A percentile compares a stretch with the other conserved stretches of the same genome.
Evolutionary conservation across 2,329 filamentous ascomycete species (phyloP).

Genomic region (Calonectria hawksworthii): DNA sequence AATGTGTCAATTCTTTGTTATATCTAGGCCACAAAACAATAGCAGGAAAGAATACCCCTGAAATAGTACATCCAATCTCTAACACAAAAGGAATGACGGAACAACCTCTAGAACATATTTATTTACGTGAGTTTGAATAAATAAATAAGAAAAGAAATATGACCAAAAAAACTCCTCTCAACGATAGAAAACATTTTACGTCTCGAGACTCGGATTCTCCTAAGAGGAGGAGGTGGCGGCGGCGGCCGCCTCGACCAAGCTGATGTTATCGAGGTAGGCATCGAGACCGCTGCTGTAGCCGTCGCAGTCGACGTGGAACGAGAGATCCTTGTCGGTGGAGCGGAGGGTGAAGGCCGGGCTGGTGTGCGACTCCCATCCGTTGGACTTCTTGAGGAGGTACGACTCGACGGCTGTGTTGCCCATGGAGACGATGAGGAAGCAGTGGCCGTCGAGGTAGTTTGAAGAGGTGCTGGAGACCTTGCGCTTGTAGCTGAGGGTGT

Average conservation of each 20-base stretch:
- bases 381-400: conserved; percentile 9
- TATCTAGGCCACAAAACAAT: background rate
- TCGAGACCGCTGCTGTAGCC: background rate
- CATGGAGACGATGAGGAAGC: conserved; percentile 4
- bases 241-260: background rate
- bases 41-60: background rate
- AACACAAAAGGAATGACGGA: conserved; percentile 3
- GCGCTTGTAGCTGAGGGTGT: conserved; percentile 1
- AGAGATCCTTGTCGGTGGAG: background rate
- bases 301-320: conserved; percentile 8
- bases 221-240: background rate
- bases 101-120: background rate
- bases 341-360: background rate
- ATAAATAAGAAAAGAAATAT: background rate
- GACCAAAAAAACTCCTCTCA: background rate
- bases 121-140: background rate
- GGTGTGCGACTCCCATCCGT: conserved; percentile 1
- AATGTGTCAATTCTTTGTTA: background rate
- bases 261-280: background rate
- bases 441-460: background rate
- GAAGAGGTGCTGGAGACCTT: background rate
- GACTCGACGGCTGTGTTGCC: background rate
- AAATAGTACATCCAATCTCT: background rate
- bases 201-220: background rate
- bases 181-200: background rate